These are phyloP conservation scores for Diplodia corticola DNA, from an alignment of 2,329 filamentous ascomycete genomes.

Conservation along the genomic window DNA sequence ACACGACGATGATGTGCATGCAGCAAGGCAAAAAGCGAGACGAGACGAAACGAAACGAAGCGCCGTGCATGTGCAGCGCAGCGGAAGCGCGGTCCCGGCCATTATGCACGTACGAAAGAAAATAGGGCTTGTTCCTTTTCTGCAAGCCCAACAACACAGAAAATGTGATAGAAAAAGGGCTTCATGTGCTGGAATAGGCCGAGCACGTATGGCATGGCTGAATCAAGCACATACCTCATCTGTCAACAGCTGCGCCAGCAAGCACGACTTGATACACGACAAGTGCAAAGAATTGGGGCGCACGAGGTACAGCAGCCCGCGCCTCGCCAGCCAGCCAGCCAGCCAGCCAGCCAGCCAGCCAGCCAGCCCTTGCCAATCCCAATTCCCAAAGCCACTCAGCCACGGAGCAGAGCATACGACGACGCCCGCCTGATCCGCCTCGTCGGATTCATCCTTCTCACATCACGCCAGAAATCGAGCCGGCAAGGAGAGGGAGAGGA, in stretches of 20 bases:
- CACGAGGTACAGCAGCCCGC: not conserved
- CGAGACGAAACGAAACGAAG: no score
- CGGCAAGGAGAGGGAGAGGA: not conserved
- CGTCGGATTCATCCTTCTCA: not conserved
- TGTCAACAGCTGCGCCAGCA: not conserved
- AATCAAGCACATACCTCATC: not conserved
- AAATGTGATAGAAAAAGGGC: slow-evolving; percentile 18
- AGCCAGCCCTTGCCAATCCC: no score
- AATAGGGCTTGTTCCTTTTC: not conserved
- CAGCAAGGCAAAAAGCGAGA: not conserved
- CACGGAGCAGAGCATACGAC: no score
- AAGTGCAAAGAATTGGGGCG: not conserved
- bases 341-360: not conserved
- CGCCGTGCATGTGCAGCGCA: not conserved
- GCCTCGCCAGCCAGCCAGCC: not conserved
- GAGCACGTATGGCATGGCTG: not conserved
- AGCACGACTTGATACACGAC: not conserved
- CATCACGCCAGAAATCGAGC: not conserved
- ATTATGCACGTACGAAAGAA: not conserved
- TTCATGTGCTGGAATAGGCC: not conserved
- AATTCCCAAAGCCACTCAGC: no score
- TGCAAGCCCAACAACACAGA: not conserved
- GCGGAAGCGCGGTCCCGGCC: not conserved
- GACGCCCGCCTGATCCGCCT: no score
- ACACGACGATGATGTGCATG: not conserved